Base-by-base conservation (phyloP, 2,329 filamentous ascomycete genomes). In the Pseudogymnoascus sp. region DNA sequence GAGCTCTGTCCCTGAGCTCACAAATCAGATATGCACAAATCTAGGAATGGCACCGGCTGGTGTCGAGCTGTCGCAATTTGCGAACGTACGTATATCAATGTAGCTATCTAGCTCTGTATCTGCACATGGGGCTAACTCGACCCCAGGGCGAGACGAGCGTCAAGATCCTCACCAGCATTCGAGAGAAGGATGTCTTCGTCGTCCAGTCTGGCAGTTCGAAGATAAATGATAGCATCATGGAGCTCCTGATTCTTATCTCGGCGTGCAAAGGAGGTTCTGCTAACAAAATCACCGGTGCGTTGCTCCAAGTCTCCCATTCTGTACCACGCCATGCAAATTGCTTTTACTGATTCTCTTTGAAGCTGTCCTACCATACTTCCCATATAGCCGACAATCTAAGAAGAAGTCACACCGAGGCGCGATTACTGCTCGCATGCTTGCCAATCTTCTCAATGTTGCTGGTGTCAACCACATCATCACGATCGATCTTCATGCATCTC, bases 221-320 rank as follows among this genome's bases (percentile, higher is more conserved):
- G 79, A 96, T 97, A 83, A 99, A 99, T 77, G 95, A 99, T 79
- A 96, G 92, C 73, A 92, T 99, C 75, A 97, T 99, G 92, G 95
- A 99, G 82, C 84, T 99, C 74, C 85, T 99, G 74, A 98, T 99
- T 78, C 96, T 99, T 91, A 97, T 98, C 72, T 95, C 91, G 69
- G 95, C 95, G 70, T 99, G 95, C 84, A 98, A 97, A 78, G 93
- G 95, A 73, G 95, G 93, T 69, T 98, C 95, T 63, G 91, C 95
- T 67, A 96, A 93, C 80, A 96, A 95, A 73, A 90, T 98, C 75
- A 98, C 93, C 71, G 93, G 93, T 96, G 81, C 71, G 84, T 77
- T 39, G 10, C 37, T 63, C 37, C 39, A 34, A 34, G 51, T 19
- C 16, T 4, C 51, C 28, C 51, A 36, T 60, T 21, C 62, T 16